These are phyloP conservation scores for Colletotrichum somersetense DNA, from an alignment of 2,329 filamentous ascomycete genomes.

Conservation along the genomic window DNA sequence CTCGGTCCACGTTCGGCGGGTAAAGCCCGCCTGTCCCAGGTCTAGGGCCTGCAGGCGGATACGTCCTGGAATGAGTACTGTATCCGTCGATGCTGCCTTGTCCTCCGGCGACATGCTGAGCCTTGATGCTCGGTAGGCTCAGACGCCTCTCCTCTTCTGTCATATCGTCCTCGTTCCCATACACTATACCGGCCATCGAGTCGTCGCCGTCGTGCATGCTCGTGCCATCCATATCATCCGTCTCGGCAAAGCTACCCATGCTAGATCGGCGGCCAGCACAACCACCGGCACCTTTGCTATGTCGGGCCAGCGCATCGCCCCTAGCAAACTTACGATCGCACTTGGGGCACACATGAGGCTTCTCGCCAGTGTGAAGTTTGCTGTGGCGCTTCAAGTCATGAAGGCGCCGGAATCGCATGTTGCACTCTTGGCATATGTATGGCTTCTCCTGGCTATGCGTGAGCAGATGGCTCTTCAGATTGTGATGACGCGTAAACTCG, in stretches of 20 bases:
- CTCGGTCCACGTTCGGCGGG: slow-evolving; percentile 71
- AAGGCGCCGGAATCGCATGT: slow-evolving; percentile 89
- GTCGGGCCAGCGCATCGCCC: slow-evolving; percentile 92
- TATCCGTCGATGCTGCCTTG: slow-evolving; percentile 61
- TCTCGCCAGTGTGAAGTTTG: slow-evolving; percentile 96
- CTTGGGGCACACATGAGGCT: slow-evolving; percentile 93
- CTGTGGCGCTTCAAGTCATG: slow-evolving; percentile 97
- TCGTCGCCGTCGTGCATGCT: slow-evolving; percentile 66
- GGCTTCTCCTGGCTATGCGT: slow-evolving; percentile 99
- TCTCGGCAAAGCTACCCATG: slow-evolving; percentile 83
- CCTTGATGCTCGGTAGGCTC: slow-evolving; percentile 81
- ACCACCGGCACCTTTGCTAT: slow-evolving; percentile 95
- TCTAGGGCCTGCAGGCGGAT: slow-evolving; percentile 75
- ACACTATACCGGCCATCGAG: slow-evolving; percentile 60
- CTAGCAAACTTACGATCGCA: slow-evolving; percentile 95
- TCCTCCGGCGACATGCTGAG: slow-evolving; percentile 72
- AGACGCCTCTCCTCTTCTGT: slow-evolving; percentile 72
- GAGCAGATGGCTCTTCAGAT: slow-evolving; percentile 95
- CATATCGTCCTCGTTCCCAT: slow-evolving; percentile 69
- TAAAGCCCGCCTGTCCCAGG: slow-evolving; percentile 68
- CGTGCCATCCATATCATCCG: slow-evolving; percentile 76
- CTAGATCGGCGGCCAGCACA: slow-evolving; percentile 93
- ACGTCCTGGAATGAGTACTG: slow-evolving; percentile 79
- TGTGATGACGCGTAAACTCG: slow-evolving; percentile 97
- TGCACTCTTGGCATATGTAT: slow-evolving; percentile 92